phyloP scores from a whole-genome alignment of 2,329 filamentous ascomycete species.

The Penicillium janthinellum region DNA sequence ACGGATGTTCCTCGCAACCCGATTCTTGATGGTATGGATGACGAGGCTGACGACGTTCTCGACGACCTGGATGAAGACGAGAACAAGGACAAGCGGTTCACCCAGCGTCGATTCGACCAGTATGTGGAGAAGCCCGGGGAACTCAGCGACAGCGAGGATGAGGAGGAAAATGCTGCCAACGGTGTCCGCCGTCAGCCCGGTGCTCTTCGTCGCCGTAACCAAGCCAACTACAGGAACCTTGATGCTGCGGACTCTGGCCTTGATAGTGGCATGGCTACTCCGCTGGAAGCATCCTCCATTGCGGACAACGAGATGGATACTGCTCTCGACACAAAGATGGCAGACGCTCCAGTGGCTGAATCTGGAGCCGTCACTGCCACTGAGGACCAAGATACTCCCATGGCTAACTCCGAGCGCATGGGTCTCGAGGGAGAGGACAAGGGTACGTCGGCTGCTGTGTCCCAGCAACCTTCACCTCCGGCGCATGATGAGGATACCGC shows the following conservation, averaged over 20 bases:
- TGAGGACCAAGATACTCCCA: slow-evolving; percentile 36
- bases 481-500: slow-evolving; percentile 39
- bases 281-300: slow-evolving; percentile 45
- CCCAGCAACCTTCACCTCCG: slow-evolving; percentile 34
- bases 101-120: slow-evolving; percentile 80
- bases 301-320: slow-evolving; percentile 48
- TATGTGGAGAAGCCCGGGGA: slow-evolving; percentile 75
- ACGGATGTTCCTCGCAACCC: slow-evolving; percentile 63
- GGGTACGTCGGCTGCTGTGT: slow-evolving; percentile 32
- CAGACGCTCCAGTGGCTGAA: slow-evolving; percentile 40
- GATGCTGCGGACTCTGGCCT: slow-evolving; percentile 57
- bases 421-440: slow-evolving; percentile 34
- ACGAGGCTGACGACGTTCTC: slow-evolving; percentile 65
- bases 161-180: slow-evolving; percentile 70
- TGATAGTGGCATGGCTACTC: slow-evolving; percentile 55
- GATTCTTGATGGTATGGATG: slow-evolving; percentile 58
- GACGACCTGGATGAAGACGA: slow-evolving; percentile 80
- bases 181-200: slow-evolving; percentile 65
- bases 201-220: slow-evolving; percentile 55
- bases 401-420: slow-evolving; percentile 36
- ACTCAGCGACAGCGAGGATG: slow-evolving; percentile 85
- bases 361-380: slow-evolving; percentile 36
- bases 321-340: slow-evolving; percentile 42
- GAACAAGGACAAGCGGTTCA: slow-evolving; percentile 80
- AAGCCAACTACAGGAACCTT: slow-evolving; percentile 63